These are phyloP conservation scores for Kodamaea neixiangensis DNA, from an alignment of 805 yeast genomes.

Conservation along the genomic window DNA sequence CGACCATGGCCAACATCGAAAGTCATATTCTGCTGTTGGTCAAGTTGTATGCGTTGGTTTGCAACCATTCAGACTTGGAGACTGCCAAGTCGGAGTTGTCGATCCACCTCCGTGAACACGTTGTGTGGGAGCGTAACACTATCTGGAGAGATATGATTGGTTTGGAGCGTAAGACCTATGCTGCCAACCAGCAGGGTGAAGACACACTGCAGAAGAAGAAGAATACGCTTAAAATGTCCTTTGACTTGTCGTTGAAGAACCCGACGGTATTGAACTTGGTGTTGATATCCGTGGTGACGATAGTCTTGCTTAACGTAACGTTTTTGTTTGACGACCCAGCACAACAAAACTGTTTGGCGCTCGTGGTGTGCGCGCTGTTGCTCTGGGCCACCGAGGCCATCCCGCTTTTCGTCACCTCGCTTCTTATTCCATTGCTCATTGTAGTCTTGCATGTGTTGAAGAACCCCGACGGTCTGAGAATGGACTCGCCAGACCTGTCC, in stretches of 20 bases:
- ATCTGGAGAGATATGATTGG: constrained; percentile 61
- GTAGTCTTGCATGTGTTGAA: constrained; percentile 72
- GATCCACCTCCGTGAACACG: constrained; percentile 55
- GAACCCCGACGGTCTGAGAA: constrained; percentile 48
- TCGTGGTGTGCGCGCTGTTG: constrained; percentile 76
- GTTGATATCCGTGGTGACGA: constrained; percentile 50
- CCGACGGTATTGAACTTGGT: constrained; percentile 45
- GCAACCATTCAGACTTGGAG: constrained; percentile 41
- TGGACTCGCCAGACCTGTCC: constrained; percentile 46
- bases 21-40: constrained; percentile 34
- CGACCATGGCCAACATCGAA: constrained; percentile 33
- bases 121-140: constrained; percentile 57
- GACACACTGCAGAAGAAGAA: constrained; percentile 10
- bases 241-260: constrained; percentile 33
- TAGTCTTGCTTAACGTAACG: constrained; percentile 29
- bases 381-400: constrained; percentile 96
- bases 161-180: constrained; percentile 41
- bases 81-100: constrained; percentile 55
- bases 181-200: constrained; percentile 21
- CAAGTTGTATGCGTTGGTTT: constrained; percentile 39
- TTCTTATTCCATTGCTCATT: constrained; percentile 77
- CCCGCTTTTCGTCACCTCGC: constrained; percentile 87
- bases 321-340: constrained; percentile 35
- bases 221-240: constrained; percentile 11
- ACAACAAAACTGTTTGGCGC: constrained; percentile 63